Base-by-base conservation (phyloP, 495 filamentous ascomycete species). In the Lasiosphaeria hispida region DNA sequence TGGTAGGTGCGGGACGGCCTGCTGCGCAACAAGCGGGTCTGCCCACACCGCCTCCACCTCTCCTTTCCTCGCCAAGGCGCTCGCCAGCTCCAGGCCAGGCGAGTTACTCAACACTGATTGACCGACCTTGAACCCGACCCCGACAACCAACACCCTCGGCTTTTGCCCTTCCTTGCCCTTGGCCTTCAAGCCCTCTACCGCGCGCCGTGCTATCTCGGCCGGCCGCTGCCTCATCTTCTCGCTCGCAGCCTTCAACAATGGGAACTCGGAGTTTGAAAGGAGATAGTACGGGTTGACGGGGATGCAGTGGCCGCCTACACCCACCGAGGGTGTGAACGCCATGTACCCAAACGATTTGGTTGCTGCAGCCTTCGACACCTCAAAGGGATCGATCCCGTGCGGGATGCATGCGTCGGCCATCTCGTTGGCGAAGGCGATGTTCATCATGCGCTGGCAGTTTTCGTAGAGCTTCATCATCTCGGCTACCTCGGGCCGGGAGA, bases 381-480 rank as follows among this genome's bases (percentile, higher is more conserved):
- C 73, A 55, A 65, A 71, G 3, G 69, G 63, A 48, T 73, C 69
- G 42, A 76, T 75, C n/a, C 59, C 67, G 53, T 68, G 67, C 11
- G 56, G 49, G 34, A 64, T 17, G 52, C 72, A 76, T 17, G 73
- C 73, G 57, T 76, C 70, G 14, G 72, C 70, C 67, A 76, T 72
- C 51, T 76, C 71, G 60, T 76, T 76, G 53, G 64, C 72, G 51
- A 70, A 75, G 30, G 73, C 66, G 53, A 76, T 75, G 39, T 55
- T 52, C 10, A 75, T 55, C 69, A 75, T 76, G 14, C 73, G 61
- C 48, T 75, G 66, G 61, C 72, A 76, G 41, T 64, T 80, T 60
- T 76, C 73, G 58, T 72, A 74, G 6, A 76, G 58, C 62, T 76
- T 76, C 10, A 65, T 72, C 73, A 76, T 76, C 60, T 74, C 72